Base-by-base conservation (phyloP, 345 rosid species). In the Triadica sebifera region DNA sequence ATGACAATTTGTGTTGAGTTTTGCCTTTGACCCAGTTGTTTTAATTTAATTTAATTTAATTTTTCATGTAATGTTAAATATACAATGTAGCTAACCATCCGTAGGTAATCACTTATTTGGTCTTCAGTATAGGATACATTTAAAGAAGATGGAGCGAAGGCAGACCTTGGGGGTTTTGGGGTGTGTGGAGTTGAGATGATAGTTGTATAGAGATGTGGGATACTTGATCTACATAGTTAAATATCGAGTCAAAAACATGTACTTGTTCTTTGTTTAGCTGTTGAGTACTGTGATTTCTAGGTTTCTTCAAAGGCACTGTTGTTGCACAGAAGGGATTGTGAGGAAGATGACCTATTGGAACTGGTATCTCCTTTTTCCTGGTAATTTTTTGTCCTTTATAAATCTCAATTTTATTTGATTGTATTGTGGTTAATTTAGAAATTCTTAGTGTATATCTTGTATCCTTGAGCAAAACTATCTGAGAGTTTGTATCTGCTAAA, bases 361-460 rank as follows among this genome's bases (percentile, higher is more conserved):
- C 89, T 86, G 97, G 98, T 92, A 90, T 84, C 84, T 75, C 85
- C 91, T 86, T 85, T 85, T 83, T 84, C 91, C 91, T 87, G 91
- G 90, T 91, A 89, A 87, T 86, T 80, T 24, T 85, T 87, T 83
- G 70, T 82, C 73, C 72, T 79, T 74, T 75, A 41, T 22, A 52
- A 78, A 16, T 62, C 64, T 37, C 53, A n/a, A 1, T 57, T 43
- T 65, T 20, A 62, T 58, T 67, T 72, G 10, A 19, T 58, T 38
- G 34, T 9, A 6, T 55, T 72, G 51, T 58, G 43, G 29, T 52
- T 37, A 8, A 8, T 56, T 1, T 67, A 49, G 77, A 60, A 25
- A 61, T 52, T 24, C 50, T 56, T 29, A 25, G 5, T 17, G 37
- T 56, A 37, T 17, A 29, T 29, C n/a, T 12, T 2, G 7, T 41